Percentiles rank a stretch among this genome's conserved stretches.
These are phyloP conservation scores for Mortierella sp. DNA, from an alignment of 371 early-diverging fungal species.

Conservation along the genomic window DNA sequence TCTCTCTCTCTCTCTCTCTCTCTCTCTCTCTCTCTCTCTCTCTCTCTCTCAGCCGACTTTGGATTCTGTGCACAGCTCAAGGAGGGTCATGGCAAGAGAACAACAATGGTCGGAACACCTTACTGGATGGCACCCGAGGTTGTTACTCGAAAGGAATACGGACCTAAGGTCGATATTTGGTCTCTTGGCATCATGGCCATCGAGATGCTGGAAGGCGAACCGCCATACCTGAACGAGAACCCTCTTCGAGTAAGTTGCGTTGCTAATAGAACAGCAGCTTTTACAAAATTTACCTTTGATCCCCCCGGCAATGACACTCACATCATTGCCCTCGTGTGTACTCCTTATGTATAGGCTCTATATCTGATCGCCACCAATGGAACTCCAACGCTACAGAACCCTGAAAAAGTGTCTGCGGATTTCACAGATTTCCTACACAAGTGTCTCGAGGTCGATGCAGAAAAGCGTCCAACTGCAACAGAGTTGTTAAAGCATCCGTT, in stretches of 20 bases:
- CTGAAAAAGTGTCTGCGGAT: conserved; percentile 80
- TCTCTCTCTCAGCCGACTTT: conserved; percentile 78
- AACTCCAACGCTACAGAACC: conserved; percentile 91
- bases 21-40: conserved; percentile 1
- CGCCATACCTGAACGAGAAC: conserved; percentile 95
- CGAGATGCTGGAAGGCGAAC: conserved; percentile 94
- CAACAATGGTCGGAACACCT: conserved; percentile 94
- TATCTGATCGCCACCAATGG: conserved; percentile 97
- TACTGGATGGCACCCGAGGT: conserved; percentile 99
- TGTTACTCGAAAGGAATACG: conserved; percentile 93
- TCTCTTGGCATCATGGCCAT: conserved; percentile 96
- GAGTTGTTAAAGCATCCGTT: conserved; percentile 90
- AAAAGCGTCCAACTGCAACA: conserved; percentile 82
- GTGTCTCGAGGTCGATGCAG: conserved; percentile 89
- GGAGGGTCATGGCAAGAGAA: conserved; percentile 81
- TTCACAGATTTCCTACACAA: conserved; percentile 88
- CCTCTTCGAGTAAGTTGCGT: conserved; percentile 74
- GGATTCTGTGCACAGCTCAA: conserved; percentile 95
- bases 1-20: conserved; percentile 7
- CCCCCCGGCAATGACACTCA: too few species aligned
- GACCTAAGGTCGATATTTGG: conserved; percentile 97
- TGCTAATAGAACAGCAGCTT: too few species aligned
- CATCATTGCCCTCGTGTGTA: too few species aligned
- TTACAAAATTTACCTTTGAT: too few species aligned
- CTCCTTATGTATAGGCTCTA: conserved; percentile 67